These are phyloP conservation scores for Telopea speciosissima DNA, from an alignment of 177 flowering plant genomes.

Conservation along the genomic window DNA sequence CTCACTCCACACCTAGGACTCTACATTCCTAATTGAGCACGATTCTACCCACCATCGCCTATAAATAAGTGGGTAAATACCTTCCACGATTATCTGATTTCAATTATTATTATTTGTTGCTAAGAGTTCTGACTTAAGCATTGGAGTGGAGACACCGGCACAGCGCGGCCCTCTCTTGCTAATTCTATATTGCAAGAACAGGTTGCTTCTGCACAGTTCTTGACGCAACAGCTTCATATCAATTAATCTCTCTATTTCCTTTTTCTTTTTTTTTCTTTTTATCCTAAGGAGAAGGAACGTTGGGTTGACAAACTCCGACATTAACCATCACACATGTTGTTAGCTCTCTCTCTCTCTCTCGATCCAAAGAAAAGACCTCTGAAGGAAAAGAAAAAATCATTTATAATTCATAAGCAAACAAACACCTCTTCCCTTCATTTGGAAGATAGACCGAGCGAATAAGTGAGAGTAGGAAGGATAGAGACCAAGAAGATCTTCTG, in stretches of 20 bases:
- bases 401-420: not conserved
- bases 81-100: too few species aligned
- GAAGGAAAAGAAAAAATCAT: not conserved
- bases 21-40: too few species aligned
- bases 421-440: not conserved
- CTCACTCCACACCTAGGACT: too few species aligned
- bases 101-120: too few species aligned
- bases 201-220: too few species aligned
- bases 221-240: too few species aligned
- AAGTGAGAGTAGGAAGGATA: not conserved
- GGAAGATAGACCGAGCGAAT: not conserved
- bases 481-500: not conserved
- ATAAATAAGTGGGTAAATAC: too few species aligned
- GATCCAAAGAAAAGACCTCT: not conserved
- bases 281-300: constrained; percentile 11
- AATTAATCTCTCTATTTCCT: not conserved
- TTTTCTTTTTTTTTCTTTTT: constrained; percentile 6
- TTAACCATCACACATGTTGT: constrained; percentile 18
- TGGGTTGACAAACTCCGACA: constrained; percentile 22
- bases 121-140: too few species aligned
- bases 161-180: too few species aligned
- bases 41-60: too few species aligned
- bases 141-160: too few species aligned
- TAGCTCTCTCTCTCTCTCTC: constrained; percentile 16
- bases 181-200: too few species aligned